Evolutionary conservation across 805 yeast genomes (phyloP).

Genomic region (Wickerhamomyces subpelliculosus): DNA sequence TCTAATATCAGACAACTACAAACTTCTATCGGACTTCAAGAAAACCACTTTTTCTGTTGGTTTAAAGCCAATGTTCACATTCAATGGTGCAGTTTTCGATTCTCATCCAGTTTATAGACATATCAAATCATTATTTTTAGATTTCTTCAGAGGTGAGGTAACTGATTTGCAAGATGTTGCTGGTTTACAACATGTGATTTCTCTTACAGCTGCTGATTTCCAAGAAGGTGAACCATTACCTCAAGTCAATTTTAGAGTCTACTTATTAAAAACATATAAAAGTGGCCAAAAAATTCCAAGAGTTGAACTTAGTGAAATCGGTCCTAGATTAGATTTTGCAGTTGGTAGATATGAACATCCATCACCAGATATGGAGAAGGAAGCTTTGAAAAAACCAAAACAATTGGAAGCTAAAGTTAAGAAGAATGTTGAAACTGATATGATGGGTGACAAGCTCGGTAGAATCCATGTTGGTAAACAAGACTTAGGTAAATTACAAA

Average conservation of each 20-base stretch:
- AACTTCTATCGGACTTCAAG: constrained; percentile 74
- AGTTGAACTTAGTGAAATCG: constrained; percentile 90
- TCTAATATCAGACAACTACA: constrained; percentile 58
- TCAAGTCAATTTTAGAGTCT: constrained; percentile 81
- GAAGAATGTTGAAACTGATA: constrained; percentile 85
- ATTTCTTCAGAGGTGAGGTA: constrained; percentile 82
- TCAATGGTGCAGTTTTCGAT: constrained; percentile 90
- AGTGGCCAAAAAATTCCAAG: constrained; percentile 89
- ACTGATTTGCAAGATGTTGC: constrained; percentile 86
- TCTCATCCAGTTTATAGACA: constrained; percentile 81
- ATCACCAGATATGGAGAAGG: constrained; percentile 83
- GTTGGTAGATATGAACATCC: constrained; percentile 83
- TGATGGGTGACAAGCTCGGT: constrained; percentile 95
- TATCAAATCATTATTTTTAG: constrained; percentile 80
- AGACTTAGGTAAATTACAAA: constrained; percentile 83
- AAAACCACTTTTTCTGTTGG: constrained; percentile 80
- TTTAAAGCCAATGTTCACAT: constrained; percentile 87
- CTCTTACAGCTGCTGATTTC: constrained; percentile 70
- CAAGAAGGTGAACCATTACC: constrained; percentile 70
- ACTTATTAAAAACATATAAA: constrained; percentile 71
- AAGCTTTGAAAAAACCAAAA: constrained; percentile 74
- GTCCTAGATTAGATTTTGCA: constrained; percentile 91
- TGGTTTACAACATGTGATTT: constrained; percentile 86
- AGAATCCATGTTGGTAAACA: constrained; percentile 95
- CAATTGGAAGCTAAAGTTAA: constrained; percentile 74